These are phyloP conservation scores for Tylopilus subfusipes DNA, from an alignment of 768 basidiomycete genomes.

Conservation along the genomic window DNA sequence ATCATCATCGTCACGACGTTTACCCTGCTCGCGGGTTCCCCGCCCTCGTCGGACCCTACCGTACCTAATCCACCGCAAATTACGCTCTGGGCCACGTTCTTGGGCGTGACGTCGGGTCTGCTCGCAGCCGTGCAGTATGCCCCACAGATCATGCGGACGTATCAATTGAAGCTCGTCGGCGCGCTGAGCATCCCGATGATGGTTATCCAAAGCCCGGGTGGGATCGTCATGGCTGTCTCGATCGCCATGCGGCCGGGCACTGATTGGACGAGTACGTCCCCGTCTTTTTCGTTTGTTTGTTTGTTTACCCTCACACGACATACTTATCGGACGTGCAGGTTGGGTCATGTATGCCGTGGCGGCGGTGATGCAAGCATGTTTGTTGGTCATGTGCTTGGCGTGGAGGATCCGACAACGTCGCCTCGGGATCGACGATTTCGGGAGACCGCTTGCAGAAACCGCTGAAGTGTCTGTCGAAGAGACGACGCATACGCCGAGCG, in stretches of 20 bases:
- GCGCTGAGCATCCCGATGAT: conserved; percentile 95
- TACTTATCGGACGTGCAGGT: conserved; percentile 36
- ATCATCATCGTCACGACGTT: conserved; percentile 60
- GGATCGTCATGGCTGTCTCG: conserved; percentile 79
- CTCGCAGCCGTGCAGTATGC: conserved; percentile 84
- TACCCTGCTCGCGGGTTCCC: conserved; percentile 50
- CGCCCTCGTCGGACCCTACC: conserved; percentile 34
- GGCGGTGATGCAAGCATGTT: conserved; percentile 76
- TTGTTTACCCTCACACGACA: neutral
- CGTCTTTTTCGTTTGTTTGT: neutral
- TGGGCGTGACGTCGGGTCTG: conserved; percentile 76
- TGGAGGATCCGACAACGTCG: conserved; percentile 80
- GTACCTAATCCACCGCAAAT: conserved; percentile 38
- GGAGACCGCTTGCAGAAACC: conserved; percentile 44
- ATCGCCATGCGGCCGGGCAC: conserved; percentile 78
- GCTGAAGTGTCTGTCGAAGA: neutral
- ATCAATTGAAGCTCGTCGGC: conserved; percentile 75
- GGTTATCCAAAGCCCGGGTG: conserved; percentile 90
- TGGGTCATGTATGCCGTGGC: conserved; percentile 82
- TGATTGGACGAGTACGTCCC: conserved; percentile 78
- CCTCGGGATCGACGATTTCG: conserved; percentile 87
- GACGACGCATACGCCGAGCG: neutral
- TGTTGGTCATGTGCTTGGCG: conserved; percentile 79
- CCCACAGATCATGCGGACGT: conserved; percentile 84
- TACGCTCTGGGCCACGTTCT: conserved; percentile 75